Conservation (phyloP, 345 rosid species). For the Moricandia moricandioides region DNA sequence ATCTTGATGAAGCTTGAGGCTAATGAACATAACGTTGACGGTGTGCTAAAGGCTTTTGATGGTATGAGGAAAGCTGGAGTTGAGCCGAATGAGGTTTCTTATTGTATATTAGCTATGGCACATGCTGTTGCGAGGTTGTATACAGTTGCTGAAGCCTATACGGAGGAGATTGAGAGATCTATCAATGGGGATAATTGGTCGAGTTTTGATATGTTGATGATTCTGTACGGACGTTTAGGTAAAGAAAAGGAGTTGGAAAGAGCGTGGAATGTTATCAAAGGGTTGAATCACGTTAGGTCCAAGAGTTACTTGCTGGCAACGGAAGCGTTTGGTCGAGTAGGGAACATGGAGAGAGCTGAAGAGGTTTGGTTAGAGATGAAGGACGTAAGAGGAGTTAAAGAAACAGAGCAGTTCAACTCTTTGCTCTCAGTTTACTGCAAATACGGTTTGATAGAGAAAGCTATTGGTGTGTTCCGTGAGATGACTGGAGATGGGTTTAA, state of each 20-base stretch:
- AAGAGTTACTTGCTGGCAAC: constrained; percentile 68
- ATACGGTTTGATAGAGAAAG: constrained; percentile 58
- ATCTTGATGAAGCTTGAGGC: constrained; percentile 92
- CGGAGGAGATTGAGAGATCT: constrained; percentile 70
- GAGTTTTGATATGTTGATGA: constrained; percentile 73
- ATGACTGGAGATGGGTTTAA: constrained; percentile 52
- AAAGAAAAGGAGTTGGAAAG: constrained; percentile 62
- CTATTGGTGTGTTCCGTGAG: constrained; percentile 61
- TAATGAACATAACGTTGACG: constrained; percentile 71
- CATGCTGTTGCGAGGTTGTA: constrained; percentile 84
- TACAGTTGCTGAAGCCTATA: constrained; percentile 72
- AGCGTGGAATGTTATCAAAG: constrained; percentile 57
- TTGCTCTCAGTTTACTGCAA: constrained; percentile 69
- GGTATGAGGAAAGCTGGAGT: constrained; percentile 60
- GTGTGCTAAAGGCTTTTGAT: constrained; percentile 55
- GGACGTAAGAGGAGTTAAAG: constrained; percentile 47
- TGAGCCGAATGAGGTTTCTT: constrained; percentile 80
- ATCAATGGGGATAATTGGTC: constrained; percentile 80
- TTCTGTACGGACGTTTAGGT: constrained; percentile 65
- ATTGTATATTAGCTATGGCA: constrained; percentile 78
- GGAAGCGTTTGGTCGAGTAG: constrained; percentile 74
- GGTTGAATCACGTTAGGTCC: constrained; percentile 55
- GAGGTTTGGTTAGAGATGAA: constrained; percentile 85
- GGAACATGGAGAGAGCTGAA: constrained; percentile 58
- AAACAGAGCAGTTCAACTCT: constrained; percentile 76